Conservation (phyloP, 805 yeast species). For the Saturnispora zaruensis region DNA sequence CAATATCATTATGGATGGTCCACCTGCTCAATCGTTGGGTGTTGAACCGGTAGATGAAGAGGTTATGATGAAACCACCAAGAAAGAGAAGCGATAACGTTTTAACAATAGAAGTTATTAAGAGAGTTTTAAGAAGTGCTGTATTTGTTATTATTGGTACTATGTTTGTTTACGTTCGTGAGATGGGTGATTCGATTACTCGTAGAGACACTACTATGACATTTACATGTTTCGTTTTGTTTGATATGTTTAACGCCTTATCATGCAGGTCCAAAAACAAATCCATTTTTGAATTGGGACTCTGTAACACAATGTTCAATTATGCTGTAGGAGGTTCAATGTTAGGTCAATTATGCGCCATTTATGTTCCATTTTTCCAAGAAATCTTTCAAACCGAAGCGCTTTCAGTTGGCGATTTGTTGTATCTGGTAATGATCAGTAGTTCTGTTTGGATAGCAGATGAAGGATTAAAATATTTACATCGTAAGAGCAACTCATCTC, state of each 20-base stretch:
- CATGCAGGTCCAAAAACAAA: slow-evolving; percentile 84
- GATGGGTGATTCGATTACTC: slow-evolving; percentile 80
- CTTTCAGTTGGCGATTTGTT: slow-evolving; percentile 60
- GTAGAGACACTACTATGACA: slow-evolving; percentile 98
- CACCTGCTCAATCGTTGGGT: slow-evolving; percentile 96
- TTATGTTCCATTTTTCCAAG: slow-evolving; percentile 87
- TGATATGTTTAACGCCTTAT: slow-evolving; percentile 94
- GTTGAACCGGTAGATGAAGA: slow-evolving; percentile 96
- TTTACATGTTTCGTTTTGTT: slow-evolving; percentile 93
- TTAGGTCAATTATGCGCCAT: slow-evolving; percentile 90
- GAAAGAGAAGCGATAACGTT: slow-evolving; percentile 79
- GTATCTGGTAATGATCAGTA: slow-evolving; percentile 54
- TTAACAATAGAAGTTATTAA: slow-evolving; percentile 60
- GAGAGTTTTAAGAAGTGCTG: slow-evolving; percentile 70
- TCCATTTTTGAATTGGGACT: slow-evolving; percentile 78
- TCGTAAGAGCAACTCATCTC: slow-evolving; percentile 13
- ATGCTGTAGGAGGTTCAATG: slow-evolving; percentile 82
- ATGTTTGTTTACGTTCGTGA: slow-evolving; percentile 78
- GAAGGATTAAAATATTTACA: slow-evolving; percentile 60
- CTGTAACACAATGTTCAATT: slow-evolving; percentile 81
- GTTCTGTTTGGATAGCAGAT: slow-evolving; percentile 79
- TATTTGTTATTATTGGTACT: slow-evolving; percentile 75
- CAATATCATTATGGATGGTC: slow-evolving; percentile 97
- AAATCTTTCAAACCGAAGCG: slow-evolving; percentile 92
- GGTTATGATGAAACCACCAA: slow-evolving; percentile 94